Base-by-base conservation (phyloP, 345 rosid species). In the Citrus glauca region DNA sequence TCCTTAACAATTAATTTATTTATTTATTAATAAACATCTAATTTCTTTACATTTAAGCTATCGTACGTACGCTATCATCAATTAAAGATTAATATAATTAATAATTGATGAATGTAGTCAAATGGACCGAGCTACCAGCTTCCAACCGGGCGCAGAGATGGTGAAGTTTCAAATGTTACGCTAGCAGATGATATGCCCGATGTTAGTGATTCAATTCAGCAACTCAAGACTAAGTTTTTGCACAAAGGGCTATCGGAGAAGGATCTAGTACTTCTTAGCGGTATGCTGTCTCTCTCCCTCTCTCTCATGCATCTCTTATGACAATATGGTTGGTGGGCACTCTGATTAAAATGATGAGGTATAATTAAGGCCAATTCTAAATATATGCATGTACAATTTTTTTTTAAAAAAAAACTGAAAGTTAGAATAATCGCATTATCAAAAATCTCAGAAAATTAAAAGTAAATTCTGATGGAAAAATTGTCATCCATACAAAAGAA, bases 131-230 rank as follows among this genome's bases (percentile, higher is more conserved):
- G 66, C 2, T 92, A 87, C 59, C 84, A 86, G 66, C 89, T 94
- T 48, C 97, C 91, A n/a, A 92, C 90, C 0, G 97, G 98, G 1
- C 78, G 96, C 40, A 82, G 92, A 77, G 98, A 94, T 11, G 97
- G 98, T 27, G 80, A 79, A 50, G 89, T 92, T 40, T 88, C 97
- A 2, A 81, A 88, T 42, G 9, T 87, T 59, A 83, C 88, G 0
- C 81, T 85, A 70, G 93, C 94, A 2, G 79, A 56, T 20, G 81
- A 86, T 68, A 86, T 92, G 92, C 98, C 98, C 1, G 97, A 91
- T 6, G 87, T 88, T 0, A 74, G 83, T 24, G 88, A 94, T 74
- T 86, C 98, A 28, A 85, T 88, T 71, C 78, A 85, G 73, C 80
- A 77, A 71, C 89, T 94, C 50, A 92, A 81, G 79, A 76, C 81